phyloP scores from a whole-genome alignment of 345 rosid species.

The Sisymbrium altissimum region DNA sequence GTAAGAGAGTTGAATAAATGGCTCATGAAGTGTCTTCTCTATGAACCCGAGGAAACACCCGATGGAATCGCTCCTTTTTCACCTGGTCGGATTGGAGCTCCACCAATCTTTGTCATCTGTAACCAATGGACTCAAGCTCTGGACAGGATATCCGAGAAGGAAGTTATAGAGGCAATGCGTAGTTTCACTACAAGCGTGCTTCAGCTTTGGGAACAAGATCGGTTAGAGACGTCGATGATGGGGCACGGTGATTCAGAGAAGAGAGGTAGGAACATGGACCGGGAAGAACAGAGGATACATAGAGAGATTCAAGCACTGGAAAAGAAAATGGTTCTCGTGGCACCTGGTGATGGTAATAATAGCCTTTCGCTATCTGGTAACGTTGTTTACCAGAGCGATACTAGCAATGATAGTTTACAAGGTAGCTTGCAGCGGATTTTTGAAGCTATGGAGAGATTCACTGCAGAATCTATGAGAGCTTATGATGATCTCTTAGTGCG shows the following conservation, averaged over 20 bases:
- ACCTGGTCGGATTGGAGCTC: constrained; percentile 94
- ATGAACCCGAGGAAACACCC: constrained; percentile 88
- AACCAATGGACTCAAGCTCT: constrained; percentile 92
- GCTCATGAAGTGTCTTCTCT: constrained; percentile 75
- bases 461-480: constrained; percentile 55
- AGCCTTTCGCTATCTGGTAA: constrained; percentile 36
- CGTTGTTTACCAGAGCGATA: constrained; percentile 68
- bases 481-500: constrained; percentile 84
- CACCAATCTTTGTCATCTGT: constrained; percentile 86
- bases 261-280: constrained; percentile 57
- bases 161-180: constrained; percentile 76
- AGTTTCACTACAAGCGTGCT: constrained; percentile 56
- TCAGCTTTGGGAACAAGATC: constrained; percentile 84
- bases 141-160: constrained; percentile 76
- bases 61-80: constrained; percentile 91
- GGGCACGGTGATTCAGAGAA: constrained; percentile 63
- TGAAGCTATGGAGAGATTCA: constrained; percentile 89
- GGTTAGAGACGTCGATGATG: constrained; percentile 48
- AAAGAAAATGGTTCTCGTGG: constrained; percentile 59
- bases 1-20: constrained; percentile 76
- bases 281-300: constrained; percentile 81
- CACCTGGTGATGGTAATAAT: constrained; percentile 30
- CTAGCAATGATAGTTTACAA: constrained; percentile 61
- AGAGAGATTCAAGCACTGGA: constrained; percentile 88
- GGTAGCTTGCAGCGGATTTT: constrained; percentile 66